phyloP scores from a whole-genome alignment of 306 rosid species.

The Gillenia trifoliata region DNA sequence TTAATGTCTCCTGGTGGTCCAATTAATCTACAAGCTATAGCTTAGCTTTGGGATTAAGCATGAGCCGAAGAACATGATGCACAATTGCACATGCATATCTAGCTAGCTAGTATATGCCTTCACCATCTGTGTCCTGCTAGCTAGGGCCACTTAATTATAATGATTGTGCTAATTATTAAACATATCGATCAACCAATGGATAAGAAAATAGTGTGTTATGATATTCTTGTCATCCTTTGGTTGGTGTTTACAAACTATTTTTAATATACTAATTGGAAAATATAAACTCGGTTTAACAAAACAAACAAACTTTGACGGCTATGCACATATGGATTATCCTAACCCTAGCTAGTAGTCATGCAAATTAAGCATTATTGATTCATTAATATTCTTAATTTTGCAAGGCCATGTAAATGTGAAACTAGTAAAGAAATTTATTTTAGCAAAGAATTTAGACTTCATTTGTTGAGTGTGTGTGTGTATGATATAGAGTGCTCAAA shows the following conservation, averaged over 20 bases:
- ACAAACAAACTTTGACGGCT: constrained; percentile 3
- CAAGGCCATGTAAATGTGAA: background rate
- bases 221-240: constrained; percentile 4
- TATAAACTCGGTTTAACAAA: background rate
- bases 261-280: background rate
- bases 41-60: background rate
- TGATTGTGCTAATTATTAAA: background rate
- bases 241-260: background rate
- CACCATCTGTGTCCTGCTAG: too few species aligned
- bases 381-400: background rate
- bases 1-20: background rate
- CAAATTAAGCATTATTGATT: background rate
- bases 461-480: background rate
- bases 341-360: background rate
- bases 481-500: background rate
- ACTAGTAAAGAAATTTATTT: background rate
- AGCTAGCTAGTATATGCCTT: too few species aligned
- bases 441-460: background rate
- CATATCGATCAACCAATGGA: background rate
- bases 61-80: background rate
- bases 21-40: background rate
- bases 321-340: background rate
- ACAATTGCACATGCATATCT: too few species aligned
- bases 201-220: background rate
- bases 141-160: background rate